These are phyloP conservation scores for Tylopilus sp. DNA, from an alignment of 768 basidiomycete species.

Conservation along the genomic window DNA sequence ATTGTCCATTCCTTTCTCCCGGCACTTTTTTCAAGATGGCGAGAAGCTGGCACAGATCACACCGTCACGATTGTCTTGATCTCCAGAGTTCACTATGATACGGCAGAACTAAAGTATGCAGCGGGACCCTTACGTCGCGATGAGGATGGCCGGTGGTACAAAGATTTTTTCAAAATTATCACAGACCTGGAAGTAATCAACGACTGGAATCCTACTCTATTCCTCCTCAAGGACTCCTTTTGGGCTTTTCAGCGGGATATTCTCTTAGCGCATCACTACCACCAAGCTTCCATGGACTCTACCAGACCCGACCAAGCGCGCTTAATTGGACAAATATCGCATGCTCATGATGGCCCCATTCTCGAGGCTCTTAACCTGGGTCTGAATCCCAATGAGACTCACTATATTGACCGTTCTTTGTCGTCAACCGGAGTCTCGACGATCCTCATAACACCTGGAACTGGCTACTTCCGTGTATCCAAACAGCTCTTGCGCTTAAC, in stretches of 20 bases:
- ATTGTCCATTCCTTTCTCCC: slow-evolving; percentile 97
- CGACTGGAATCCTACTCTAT: slow-evolving; percentile 86
- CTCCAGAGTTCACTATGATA: slow-evolving; percentile 87
- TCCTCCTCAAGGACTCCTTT: slow-evolving; percentile 83
- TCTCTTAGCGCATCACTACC: slow-evolving; percentile 84
- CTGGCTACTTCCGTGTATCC: slow-evolving; percentile 89
- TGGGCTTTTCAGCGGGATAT: slow-evolving; percentile 92
- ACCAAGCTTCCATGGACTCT: slow-evolving; percentile 59
- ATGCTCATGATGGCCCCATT: slow-evolving; percentile 93
- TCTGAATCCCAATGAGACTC: slow-evolving; percentile 88
- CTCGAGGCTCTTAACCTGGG: slow-evolving; percentile 93
- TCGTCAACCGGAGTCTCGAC: slow-evolving; percentile 83
- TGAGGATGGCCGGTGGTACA: slow-evolving; percentile 79
- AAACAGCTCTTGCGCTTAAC: slow-evolving; percentile 89
- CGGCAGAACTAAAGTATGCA: slow-evolving; percentile 74
- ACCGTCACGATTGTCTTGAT: slow-evolving; percentile 93
- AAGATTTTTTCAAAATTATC: slow-evolving; percentile 95
- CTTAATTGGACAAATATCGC: slow-evolving; percentile 74
- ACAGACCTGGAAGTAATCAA: slow-evolving; percentile 85
- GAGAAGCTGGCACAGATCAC: slow-evolving; percentile 82
- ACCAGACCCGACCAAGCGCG: slow-evolving; percentile 49
- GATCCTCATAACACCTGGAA: slow-evolving; percentile 88
- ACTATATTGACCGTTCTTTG: slow-evolving; percentile 93
- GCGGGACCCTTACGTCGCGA: slow-evolving; percentile 77
- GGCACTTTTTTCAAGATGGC: slow-evolving; percentile 82